Conservation (phyloP, 2,329 filamentous ascomycete species). For the Plenodomus biglobosus region DNA sequence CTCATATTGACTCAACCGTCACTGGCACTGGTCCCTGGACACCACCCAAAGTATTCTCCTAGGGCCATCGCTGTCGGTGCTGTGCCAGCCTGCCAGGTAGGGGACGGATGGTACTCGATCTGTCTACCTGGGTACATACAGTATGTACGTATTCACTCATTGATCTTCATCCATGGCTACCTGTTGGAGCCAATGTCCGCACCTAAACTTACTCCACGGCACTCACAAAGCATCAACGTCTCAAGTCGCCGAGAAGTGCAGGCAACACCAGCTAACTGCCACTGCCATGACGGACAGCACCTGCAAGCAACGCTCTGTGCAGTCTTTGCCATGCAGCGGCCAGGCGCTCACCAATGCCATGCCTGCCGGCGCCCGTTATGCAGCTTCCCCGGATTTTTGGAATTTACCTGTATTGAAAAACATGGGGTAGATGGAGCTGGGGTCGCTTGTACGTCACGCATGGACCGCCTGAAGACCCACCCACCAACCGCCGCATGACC, state of each 20-base stretch:
- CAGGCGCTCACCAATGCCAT: neutral
- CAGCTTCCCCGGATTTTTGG: constrained; percentile 20
- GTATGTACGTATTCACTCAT: no score
- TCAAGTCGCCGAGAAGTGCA: no score
- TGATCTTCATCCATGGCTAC: constrained; percentile 16
- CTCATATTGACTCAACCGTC: constrained; percentile 18
- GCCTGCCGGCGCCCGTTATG: no score
- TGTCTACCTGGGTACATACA: constrained; percentile 4
- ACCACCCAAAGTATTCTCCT: constrained; percentile 7
- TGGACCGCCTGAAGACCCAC: constrained; percentile 12
- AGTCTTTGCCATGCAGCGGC: neutral
- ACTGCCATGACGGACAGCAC: constrained; percentile 20
- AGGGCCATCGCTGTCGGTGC: constrained; percentile 17
- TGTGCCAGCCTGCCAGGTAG: constrained; percentile 27
- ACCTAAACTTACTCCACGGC: constrained; percentile 1
- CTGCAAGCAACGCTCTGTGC: constrained; percentile 6
- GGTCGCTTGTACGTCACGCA: constrained; percentile 12
- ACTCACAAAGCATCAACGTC: no score
- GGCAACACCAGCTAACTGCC: no score
- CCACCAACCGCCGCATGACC: constrained; percentile 17
- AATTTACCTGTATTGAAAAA: constrained; percentile 1
- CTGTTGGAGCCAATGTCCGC: no score
- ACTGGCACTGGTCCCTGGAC: constrained; percentile 17
- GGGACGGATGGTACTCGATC: constrained; percentile 17
- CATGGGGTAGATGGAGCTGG: constrained; percentile 18